Evolutionary conservation across 2,329 filamentous ascomycete species (phyloP), one percentile per base, ranked within the genome.

Genomic region (Triangularia setosa): DNA sequence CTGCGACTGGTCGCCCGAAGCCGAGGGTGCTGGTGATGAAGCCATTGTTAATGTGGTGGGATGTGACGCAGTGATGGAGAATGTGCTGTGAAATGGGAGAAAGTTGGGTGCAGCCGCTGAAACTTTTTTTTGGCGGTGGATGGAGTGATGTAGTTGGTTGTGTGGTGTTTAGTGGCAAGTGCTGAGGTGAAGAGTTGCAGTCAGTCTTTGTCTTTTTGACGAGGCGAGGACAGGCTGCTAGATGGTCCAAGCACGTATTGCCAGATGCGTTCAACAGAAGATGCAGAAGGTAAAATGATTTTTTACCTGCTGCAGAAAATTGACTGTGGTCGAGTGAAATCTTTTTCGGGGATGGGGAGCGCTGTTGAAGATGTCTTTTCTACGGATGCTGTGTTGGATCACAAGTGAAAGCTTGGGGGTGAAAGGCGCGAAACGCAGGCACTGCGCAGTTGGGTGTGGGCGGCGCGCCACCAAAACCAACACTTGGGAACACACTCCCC

Each of bases 21-120:
- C 56, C 11, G 71, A 83, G 27, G 84, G 83, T 67, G 83, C 79
- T 30, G 86, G 86, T 11, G 85, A 83, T 27, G 86, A 82, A 87
- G 89, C 88, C 23, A 55, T 55, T 59, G 58, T 61, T 52, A 56
- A 23, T 23, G 54, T 56, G 7, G 23, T 23, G 54, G 52, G 8
- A n/a, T 60, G 33, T 52, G 44, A n/a, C n/a, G n/a, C n/a, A n/a
- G n/a, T n/a, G n/a, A 6, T 18, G 18, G 33, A 53, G 21, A 9
- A 14, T 55, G 24, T 40, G 28, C 56, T 27, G 52, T 27, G 52
- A 21, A 12, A 33, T 30, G 55, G 57, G 6, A 28, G 24, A 27
- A 58, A 27, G 35, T 21, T n/a, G 40, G 18, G 40, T 18, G 40
- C 8, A 48, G 40, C 6, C 4, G 12, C n/a, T 18, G 40, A 48